Base-by-base conservation (phyloP, 179 eudicot genomes). In the Drosera spatulata region DNA sequence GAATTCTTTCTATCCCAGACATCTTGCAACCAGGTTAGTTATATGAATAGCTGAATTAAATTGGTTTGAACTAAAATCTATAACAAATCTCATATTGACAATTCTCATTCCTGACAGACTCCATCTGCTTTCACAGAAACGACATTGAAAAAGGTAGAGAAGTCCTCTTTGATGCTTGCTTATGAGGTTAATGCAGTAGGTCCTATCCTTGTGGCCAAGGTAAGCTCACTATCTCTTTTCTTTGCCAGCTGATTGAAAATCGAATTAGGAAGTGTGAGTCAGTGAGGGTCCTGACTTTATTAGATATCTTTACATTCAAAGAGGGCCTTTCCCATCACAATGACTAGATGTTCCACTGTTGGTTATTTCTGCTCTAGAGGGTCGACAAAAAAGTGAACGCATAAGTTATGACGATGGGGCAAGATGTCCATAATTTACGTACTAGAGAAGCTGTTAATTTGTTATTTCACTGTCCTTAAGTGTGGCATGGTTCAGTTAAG, bases 171-270 rank as follows among this genome's bases (percentile, higher is more conserved):
- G 78, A 55, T 93, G 78, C 76, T 82, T 57, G 71, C 95, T 40
- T 93, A 88, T 60, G 99, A 93, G 70, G 77, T 93, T 62, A 93
- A 93, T 79, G 90, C 99, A 43, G 90, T 89, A 54, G 99, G 96
- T 55, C 99, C 96, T 61, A 64, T 86, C 51, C 73, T 93, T 56
- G 96, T 89, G 15, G 74, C 77, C 66, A 93, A 93, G 99, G 96
- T 86, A 75, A 40, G 57, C 39, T 56, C 60, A 5, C 56, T 54
- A 53, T 5, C 46, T 50, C 42, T 47, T 40, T n/a, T 38, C 13
- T 3, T 41, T 43, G 11, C n/a, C 4, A n/a, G 5, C 13, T 50
- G 13, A 50, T 15, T 50, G 53, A 50, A 7, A 50, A 50, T 2
- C 11, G 8, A 7, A 46, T 7, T 7, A 11, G 11, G 50, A 46